Evolutionary conservation across 2,329 filamentous ascomycete genomes (phyloP).

Genomic region (Sclerotinia subarctica): DNA sequence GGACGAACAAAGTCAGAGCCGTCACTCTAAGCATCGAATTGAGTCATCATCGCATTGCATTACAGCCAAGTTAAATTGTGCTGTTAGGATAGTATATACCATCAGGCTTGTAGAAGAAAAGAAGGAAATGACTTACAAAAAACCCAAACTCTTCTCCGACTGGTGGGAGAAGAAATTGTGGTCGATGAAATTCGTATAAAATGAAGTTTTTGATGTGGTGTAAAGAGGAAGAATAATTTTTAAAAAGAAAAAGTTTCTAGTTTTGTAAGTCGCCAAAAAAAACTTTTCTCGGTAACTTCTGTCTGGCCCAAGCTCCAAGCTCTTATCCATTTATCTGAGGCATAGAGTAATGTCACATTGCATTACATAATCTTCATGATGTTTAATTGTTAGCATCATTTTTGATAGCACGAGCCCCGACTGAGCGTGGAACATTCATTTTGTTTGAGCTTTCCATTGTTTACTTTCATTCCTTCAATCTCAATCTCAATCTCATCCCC

Average conservation of each 20-base stretch:
- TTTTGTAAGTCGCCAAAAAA: background rate
- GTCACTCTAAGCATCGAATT: constrained; percentile 53
- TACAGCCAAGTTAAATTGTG: constrained; percentile 4
- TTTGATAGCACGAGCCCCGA: background rate
- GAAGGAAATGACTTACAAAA: constrained; percentile 25
- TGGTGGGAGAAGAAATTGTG: constrained; percentile 21
- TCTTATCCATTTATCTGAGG: too few species aligned
- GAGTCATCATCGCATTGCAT: constrained; percentile 58
- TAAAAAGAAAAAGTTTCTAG: background rate
- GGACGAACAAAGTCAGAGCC: constrained; percentile 49
- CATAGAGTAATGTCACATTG: background rate
- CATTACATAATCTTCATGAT: background rate
- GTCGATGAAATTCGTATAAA: background rate
- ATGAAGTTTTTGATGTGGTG: background rate
- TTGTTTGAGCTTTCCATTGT: background rate
- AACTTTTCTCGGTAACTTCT: background rate
- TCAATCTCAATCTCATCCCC: too few species aligned
- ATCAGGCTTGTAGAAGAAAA: background rate
- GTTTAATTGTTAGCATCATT: background rate
- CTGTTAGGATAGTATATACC: background rate
- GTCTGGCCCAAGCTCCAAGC: background rate
- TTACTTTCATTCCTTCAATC: background rate
- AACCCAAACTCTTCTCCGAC: constrained; percentile 14
- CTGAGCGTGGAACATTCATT: background rate
- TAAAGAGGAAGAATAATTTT: background rate